Percentiles rank a stretch among this genome's conserved stretches.
Conservation (phyloP, 78 protist genomes). For the Anaeramoeba flamelloides region DNA sequence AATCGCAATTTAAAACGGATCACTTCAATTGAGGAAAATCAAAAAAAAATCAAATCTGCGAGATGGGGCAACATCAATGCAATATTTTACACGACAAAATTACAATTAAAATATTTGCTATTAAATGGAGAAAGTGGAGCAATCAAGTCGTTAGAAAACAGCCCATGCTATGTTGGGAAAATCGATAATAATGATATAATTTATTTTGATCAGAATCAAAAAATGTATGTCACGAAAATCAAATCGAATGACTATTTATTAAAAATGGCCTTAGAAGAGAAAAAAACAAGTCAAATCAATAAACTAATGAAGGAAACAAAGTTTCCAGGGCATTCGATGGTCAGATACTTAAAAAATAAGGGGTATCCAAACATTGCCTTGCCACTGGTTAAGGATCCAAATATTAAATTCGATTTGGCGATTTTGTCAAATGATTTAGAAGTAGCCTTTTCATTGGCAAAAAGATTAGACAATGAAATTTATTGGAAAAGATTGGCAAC, state of each 20-base stretch:
- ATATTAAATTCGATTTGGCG: conserved; percentile 77
- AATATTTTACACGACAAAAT: background rate
- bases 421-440: conserved; percentile 87
- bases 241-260: background rate
- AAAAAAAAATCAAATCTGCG: conserved; percentile 11
- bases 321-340: background rate
- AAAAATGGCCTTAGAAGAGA: background rate
- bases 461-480: conserved; percentile 47
- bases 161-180: background rate
- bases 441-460: conserved; percentile 56
- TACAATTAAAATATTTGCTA: conserved; percentile 9
- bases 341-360: background rate
- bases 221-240: background rate
- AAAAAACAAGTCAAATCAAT: background rate
- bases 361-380: conserved; percentile 63
- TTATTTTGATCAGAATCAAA: background rate
- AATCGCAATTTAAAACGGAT: background rate
- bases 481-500: conserved; percentile 70
- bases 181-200: background rate
- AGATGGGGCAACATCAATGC: background rate
- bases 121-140: background rate
- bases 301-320: background rate
- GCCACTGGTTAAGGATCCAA: conserved; percentile 80
- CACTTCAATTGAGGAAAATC: background rate
- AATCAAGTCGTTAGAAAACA: background rate